Conservation (phyloP, 1,284 basidiomycete genomes). For the Ustilago nuda region DNA sequence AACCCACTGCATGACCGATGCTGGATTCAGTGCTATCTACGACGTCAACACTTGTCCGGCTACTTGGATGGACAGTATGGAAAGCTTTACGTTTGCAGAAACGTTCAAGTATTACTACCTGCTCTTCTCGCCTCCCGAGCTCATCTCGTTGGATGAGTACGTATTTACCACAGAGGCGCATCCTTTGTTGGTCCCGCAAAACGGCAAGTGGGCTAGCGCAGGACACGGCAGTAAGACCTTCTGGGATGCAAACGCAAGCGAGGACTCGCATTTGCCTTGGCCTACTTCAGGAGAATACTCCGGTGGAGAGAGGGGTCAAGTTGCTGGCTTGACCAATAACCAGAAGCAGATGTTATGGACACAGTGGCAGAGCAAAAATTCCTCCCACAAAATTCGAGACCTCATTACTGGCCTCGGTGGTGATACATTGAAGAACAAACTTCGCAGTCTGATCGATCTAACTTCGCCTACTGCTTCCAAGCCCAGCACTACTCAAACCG, state of each 20-base stretch:
- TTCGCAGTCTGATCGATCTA: constrained; percentile 36
- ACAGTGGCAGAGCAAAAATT: constrained; percentile 44
- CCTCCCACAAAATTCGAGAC: constrained; percentile 31
- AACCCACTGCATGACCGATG: constrained; percentile 69
- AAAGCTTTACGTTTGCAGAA: constrained; percentile 74
- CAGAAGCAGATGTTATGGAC: constrained; percentile 59
- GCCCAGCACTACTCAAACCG: neutral
- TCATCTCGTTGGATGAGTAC: constrained; percentile 74
- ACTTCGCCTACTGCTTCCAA: neutral
- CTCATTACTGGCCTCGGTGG: constrained; percentile 38
- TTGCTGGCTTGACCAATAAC: constrained; percentile 60
- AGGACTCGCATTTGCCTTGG: constrained; percentile 36
- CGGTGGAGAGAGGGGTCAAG: constrained; percentile 58
- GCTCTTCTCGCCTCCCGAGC: constrained; percentile 72
- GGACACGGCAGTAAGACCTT: constrained; percentile 57
- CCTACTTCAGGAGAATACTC: constrained; percentile 37
- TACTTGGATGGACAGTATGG: constrained; percentile 70
- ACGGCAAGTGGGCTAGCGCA: constrained; percentile 52
- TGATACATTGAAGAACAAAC: constrained; percentile 39
- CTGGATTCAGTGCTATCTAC: constrained; percentile 70
- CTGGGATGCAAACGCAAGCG: constrained; percentile 37
- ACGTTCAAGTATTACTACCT: constrained; percentile 72
- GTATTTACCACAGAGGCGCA: constrained; percentile 73
- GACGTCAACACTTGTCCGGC: constrained; percentile 70
- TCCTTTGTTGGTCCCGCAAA: constrained; percentile 60